Base-by-base conservation (phyloP, 805 yeast species). In the Starmerella stigmatis region DNA sequence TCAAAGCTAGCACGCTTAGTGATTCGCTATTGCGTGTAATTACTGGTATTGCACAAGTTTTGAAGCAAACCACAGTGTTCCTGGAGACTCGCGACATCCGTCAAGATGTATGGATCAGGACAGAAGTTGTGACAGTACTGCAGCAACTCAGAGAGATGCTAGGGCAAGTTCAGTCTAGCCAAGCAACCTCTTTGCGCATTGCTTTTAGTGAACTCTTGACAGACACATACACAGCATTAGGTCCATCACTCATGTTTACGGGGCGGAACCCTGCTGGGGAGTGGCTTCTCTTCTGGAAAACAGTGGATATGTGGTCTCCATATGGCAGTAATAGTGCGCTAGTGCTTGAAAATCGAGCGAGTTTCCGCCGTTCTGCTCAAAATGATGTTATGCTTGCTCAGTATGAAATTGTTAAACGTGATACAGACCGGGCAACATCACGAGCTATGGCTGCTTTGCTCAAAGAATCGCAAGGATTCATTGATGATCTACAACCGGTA, bases 241-340 rank as follows among this genome's bases (percentile, higher is more conserved):
- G 62, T 5, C 57, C 64, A 11, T 49, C 46, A 4, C 32, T 46
- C 3, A 44, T 52, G 51, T 46, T 42, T 26, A 33, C 47, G 5
- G 54, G 54, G 2, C 38, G 52, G 29, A n/a, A 43, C 43, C 38
- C 56, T 48, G 29, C 62, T 60, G n/a, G 62, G 64, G 25, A 81
- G 84, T 2, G 56, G 56, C 27, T 38, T 4, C 36, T 37, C 10
- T 82, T 94, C 50, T 88, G 86, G 65, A 75, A 78, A 37, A 81
- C 75, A 56, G 66, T 92, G 46, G 88, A 83, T 53, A 94, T 85
- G 60, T 92, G 99, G 99, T 86, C 96, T 61, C 94, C 94, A 0
- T 77, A 76, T 62, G 96, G 97, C 2, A 79, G 75, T 43, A 68
- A 77, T 20, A 71, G 75, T 8, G 58, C 68, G 1, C 57, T 78